phyloP scores from a whole-genome alignment of 2,329 filamentous ascomycete species.

The Apiospora marii region DNA sequence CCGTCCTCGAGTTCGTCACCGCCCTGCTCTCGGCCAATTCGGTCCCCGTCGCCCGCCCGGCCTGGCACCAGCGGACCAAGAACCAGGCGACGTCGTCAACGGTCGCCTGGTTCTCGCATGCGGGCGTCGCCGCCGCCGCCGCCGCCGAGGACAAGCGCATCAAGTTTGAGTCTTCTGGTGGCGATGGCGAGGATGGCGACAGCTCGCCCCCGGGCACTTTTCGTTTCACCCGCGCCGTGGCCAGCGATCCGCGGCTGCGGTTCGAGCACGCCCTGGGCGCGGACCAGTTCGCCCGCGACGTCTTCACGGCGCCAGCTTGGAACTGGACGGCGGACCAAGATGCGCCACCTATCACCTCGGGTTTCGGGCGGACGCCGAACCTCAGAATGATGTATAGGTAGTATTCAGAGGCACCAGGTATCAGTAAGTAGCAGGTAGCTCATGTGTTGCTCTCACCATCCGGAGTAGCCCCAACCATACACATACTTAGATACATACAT shows the following conservation, averaged over 20 bases:
- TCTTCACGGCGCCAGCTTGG: constrained; percentile 66
- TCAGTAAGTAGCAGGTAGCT: no score
- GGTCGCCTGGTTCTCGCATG: constrained; percentile 48
- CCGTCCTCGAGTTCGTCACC: constrained; percentile 70
- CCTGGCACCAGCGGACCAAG: constrained; percentile 52
- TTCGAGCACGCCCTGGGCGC: constrained; percentile 57
- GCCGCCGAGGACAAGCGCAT: constrained; percentile 27
- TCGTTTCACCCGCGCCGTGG: constrained; percentile 58
- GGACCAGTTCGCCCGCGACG: constrained; percentile 57
- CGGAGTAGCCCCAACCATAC: neutral
- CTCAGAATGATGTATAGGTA: constrained; percentile 17
- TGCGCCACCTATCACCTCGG: constrained; percentile 5
- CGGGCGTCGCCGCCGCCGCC: constrained; percentile 14
- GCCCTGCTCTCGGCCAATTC: constrained; percentile 59
- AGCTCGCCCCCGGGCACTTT: constrained; percentile 42
- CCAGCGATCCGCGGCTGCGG: constrained; percentile 58
- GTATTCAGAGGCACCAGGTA: neutral
- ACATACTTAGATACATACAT: neutral
- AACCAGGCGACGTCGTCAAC: constrained; percentile 41
- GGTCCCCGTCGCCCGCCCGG: constrained; percentile 51
- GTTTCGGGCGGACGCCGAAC: neutral
- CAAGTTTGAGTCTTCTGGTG: constrained; percentile 29
- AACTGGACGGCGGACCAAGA: constrained; percentile 64
- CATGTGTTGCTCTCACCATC: neutral
- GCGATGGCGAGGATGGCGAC: constrained; percentile 22